These are phyloP conservation scores for Hypoxylon sp. DNA, from an alignment of 2,329 filamentous ascomycete species.

Conservation along the genomic window DNA sequence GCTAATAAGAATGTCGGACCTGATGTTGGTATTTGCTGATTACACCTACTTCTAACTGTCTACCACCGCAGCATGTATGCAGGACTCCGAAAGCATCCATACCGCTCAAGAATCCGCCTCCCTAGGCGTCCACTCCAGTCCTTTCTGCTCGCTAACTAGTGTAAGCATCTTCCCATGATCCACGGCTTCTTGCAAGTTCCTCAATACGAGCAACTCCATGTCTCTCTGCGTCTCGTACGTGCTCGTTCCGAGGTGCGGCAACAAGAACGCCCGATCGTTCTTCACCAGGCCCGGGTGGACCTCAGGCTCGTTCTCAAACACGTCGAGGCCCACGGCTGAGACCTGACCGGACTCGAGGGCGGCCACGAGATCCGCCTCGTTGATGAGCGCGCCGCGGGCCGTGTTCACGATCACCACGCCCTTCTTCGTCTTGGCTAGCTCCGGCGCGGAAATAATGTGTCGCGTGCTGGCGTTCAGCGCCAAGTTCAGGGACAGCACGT, in stretches of 20 bases:
- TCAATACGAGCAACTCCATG: slow-evolving; percentile 64
- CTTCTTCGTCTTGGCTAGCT: slow-evolving; percentile 69
- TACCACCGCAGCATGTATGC: too few relatives aligned
- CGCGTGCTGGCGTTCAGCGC: slow-evolving; percentile 65
- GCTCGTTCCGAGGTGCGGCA: slow-evolving; percentile 79
- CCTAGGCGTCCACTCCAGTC: slow-evolving; percentile 50
- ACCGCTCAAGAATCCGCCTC: slow-evolving; percentile 15
- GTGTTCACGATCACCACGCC: slow-evolving; percentile 72
- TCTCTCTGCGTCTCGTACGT: slow-evolving; percentile 66
- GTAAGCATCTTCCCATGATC: slow-evolving; percentile 71
- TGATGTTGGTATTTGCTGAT: not conserved
- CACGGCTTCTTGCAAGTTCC: slow-evolving; percentile 68
- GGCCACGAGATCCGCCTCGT: slow-evolving; percentile 68
- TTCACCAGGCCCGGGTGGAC: slow-evolving; percentile 72
- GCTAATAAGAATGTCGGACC: not conserved
- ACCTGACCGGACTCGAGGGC: slow-evolving; percentile 69
- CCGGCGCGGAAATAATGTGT: slow-evolving; percentile 66
- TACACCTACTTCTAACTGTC: not conserved
- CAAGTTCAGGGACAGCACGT: slow-evolving; percentile 69
- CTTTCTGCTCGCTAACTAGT: slow-evolving; percentile 73
- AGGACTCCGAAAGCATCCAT: not conserved
- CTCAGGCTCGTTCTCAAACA: slow-evolving; percentile 71
- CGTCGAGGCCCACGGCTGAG: slow-evolving; percentile 68
- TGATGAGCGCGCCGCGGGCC: slow-evolving; percentile 69
- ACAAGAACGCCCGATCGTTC: slow-evolving; percentile 72